Base-by-base conservation (phyloP, 2,329 filamentous ascomycete species). In the Fusarium sp. region DNA sequence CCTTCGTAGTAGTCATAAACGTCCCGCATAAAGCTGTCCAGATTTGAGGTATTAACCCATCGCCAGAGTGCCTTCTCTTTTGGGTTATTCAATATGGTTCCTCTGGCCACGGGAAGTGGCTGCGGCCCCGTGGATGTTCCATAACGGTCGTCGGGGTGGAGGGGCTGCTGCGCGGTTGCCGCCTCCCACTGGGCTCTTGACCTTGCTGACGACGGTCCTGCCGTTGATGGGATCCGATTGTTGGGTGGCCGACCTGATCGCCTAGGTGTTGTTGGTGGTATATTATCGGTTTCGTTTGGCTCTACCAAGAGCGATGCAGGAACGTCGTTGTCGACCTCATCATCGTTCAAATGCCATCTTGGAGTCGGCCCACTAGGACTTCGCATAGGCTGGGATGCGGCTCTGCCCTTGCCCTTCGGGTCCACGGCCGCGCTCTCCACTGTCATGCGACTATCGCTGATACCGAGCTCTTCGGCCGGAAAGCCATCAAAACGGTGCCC, bases 41-140 rank as follows among this genome's bases (percentile, higher is more conserved):
- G 83, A 75, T 97, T 96, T 36, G 92, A 89, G 62, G 96, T 92
- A 75, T 97, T 97, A 59, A 92, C 92, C 92, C 94, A 97, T 79
- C 92, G 87, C 90, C 93, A 97, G 83, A 97, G 88, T 4, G 94
- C 93, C 78, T 90, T 91, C 76, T 95, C 91, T 78, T 89, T 76
- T 4, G 81, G 81, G 57, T 77, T 80, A 9, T 79, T 79, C 1
- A 77, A 68, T 18, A 78, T 61, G 14, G 74, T 61, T 46, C 73
- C 66, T 75, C 74, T 63, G 72, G 72, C 36, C 38, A 79, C n/a
- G 23, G 78, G 68, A 68, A 77, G 70, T 56, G 75, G 72, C n/a
- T 77, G 69, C 27, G 71, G 40, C 33, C 69, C 42, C 14, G 61
- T 36, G 6, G 69, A 27, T 6, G 27, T 58, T 18, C 59, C 50